Evolutionary conservation across 257 asterid species (phyloP).

Genomic region (Ligustrum vulgare): DNA sequence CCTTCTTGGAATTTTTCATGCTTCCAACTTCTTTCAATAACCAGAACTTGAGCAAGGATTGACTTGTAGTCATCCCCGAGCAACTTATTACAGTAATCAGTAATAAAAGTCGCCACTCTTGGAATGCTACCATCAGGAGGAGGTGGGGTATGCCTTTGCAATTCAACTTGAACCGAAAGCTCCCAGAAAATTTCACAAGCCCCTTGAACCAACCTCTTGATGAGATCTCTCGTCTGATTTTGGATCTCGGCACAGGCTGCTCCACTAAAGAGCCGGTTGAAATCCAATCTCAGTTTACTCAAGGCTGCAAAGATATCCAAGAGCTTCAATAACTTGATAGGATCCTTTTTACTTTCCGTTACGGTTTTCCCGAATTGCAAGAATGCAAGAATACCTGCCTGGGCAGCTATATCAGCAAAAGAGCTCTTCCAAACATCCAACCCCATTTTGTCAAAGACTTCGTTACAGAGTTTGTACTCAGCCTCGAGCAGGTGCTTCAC

Average conservation of each 20-base stretch:
- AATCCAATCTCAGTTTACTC: slow-evolving; percentile 79
- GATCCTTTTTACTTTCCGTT: slow-evolving; percentile 88
- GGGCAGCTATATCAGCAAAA: slow-evolving; percentile 78
- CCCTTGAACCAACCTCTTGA: slow-evolving; percentile 75
- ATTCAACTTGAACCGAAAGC: slow-evolving; percentile 80
- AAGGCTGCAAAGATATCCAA: slow-evolving; percentile 78
- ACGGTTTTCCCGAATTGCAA: slow-evolving; percentile 83
- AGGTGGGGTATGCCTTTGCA: slow-evolving; percentile 81
- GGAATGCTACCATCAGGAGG: slow-evolving; percentile 84
- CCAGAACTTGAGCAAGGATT: slow-evolving; percentile 72
- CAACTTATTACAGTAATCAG: slow-evolving; percentile 83
- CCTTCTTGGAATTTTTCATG: slow-evolving; percentile 69
- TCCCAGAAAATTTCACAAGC: slow-evolving; percentile 92
- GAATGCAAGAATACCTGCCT: slow-evolving; percentile 82
- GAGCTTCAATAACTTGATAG: slow-evolving; percentile 76
- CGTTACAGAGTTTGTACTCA: slow-evolving; percentile 74
- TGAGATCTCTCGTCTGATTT: slow-evolving; percentile 75
- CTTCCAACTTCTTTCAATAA: slow-evolving; percentile 87
- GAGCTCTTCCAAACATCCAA: slow-evolving; percentile 77
- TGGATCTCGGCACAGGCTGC: slow-evolving; percentile 85
- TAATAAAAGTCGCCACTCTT: slow-evolving; percentile 65
- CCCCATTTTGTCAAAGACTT: slow-evolving; percentile 80
- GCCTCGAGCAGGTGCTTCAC: slow-evolving; percentile 87
- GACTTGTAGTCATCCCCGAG: slow-evolving; percentile 82
- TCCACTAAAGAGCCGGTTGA: slow-evolving; percentile 85